A percentile compares a stretch with the other conserved stretches of the same genome.
phyloP scores from a whole-genome alignment of 352 stramenopile species.

The Phytophthora cactorum region DNA sequence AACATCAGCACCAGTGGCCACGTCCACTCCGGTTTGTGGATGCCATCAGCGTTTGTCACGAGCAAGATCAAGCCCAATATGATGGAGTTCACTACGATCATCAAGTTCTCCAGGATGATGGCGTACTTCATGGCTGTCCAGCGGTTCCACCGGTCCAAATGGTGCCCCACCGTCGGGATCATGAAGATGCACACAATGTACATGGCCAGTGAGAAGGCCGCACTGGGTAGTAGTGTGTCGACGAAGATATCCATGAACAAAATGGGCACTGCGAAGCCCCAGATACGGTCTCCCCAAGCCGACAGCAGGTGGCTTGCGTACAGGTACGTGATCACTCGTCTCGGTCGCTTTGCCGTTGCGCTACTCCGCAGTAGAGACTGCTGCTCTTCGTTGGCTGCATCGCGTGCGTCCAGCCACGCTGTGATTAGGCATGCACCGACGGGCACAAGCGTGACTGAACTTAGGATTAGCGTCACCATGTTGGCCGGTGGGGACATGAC shows the following conservation, averaged over 20 bases:
- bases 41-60: slow-evolving; percentile 62
- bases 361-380: slow-evolving; percentile 6
- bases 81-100: slow-evolving; percentile 73
- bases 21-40: slow-evolving; percentile 68
- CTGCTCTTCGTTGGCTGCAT: background rate
- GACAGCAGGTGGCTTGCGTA: slow-evolving; percentile 81
- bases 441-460: slow-evolving; percentile 13
- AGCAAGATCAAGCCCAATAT: slow-evolving; percentile 68
- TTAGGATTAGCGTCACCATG: slow-evolving; percentile 24
- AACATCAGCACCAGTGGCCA: slow-evolving; percentile 54
- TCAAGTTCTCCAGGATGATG: slow-evolving; percentile 79
- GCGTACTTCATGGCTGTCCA: slow-evolving; percentile 74
- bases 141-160: slow-evolving; percentile 70
- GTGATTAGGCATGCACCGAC: slow-evolving; percentile 14
- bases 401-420: slow-evolving; percentile 13
- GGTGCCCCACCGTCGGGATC: slow-evolving; percentile 69
- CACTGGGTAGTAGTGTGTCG: slow-evolving; percentile 79
- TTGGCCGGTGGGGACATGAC: slow-evolving; percentile 15
- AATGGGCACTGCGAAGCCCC: slow-evolving; percentile 80
- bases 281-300: slow-evolving; percentile 84
- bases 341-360: slow-evolving; percentile 13
- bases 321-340: slow-evolving; percentile 68
- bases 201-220: slow-evolving; percentile 74
- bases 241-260: slow-evolving; percentile 90
- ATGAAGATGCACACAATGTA: slow-evolving; percentile 77